These are phyloP conservation scores for Calocybe indica DNA, from an alignment of 768 basidiomycete species.

Conservation along the genomic window DNA sequence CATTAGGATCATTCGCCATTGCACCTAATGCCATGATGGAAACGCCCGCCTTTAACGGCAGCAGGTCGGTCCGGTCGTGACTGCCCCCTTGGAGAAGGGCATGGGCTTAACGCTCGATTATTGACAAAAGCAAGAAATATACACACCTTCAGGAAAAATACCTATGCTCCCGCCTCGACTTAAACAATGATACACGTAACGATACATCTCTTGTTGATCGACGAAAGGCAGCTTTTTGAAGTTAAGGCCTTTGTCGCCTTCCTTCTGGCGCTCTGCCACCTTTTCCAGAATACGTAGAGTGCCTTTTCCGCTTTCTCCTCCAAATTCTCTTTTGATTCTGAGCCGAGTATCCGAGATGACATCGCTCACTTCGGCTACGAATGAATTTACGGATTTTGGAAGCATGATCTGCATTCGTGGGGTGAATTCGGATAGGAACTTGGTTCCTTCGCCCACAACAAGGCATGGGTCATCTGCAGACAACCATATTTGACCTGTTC, in stretches of 20 bases:
- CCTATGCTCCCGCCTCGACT: constrained; percentile 88
- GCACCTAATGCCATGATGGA: constrained; percentile 98
- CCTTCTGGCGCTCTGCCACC: constrained; percentile 47
- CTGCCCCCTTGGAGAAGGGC: constrained; percentile 68
- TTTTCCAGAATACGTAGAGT: constrained; percentile 65
- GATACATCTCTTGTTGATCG: constrained; percentile 94
- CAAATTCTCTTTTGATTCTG: constrained; percentile 81
- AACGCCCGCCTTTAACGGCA: constrained; percentile 96
- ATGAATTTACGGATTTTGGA: constrained; percentile 71
- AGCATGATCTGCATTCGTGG: constrained; percentile 85
- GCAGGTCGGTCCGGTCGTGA: constrained; percentile 93
- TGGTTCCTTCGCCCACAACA: constrained; percentile 78
- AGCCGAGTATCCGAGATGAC: constrained; percentile 86
- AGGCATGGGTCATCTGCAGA: constrained; percentile 73
- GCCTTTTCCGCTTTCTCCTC: constrained; percentile 72
- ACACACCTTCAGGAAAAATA: constrained; percentile 93
- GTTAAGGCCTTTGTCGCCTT: constrained; percentile 57
- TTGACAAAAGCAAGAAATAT: not conserved
- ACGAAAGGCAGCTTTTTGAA: constrained; percentile 86
- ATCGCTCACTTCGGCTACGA: constrained; percentile 79
- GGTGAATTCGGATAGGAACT: constrained; percentile 65
- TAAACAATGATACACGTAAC: constrained; percentile 82
- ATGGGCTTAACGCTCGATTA: constrained; percentile 3
- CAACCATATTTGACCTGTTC: constrained; percentile 65
- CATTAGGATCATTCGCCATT: constrained; percentile 84